Percentiles rank a stretch among this genome's conserved stretches.
Conservation (phyloP, 306 rosid species). For the Prunus mume region DNA sequence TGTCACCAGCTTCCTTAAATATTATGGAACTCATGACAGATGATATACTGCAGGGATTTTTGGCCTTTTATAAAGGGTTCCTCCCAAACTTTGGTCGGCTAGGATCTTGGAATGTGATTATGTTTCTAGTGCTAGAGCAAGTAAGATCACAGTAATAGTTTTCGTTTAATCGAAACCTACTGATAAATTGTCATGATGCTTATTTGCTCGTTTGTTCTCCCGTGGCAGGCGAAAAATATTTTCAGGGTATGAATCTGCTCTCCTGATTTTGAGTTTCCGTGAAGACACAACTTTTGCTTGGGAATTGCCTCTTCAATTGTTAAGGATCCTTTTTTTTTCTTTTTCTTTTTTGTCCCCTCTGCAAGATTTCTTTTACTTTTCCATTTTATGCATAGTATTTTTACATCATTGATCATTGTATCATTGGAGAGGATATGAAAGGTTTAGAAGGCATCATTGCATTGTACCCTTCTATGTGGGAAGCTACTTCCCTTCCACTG, state of each 20-base stretch:
- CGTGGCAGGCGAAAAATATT: conserved; percentile 61
- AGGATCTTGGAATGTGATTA: conserved; percentile 82
- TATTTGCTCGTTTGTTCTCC: conserved; percentile 16
- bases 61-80: conserved; percentile 96
- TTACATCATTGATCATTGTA: conserved; percentile 9
- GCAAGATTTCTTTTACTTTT: neutral
- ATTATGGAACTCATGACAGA: conserved; percentile 16
- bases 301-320: conserved; percentile 18
- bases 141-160: conserved; percentile 45
- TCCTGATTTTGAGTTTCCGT: conserved; percentile 14
- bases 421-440: conserved; percentile 5
- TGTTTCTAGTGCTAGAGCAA: conserved; percentile 90
- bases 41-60: conserved; percentile 68
- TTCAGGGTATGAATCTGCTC: conserved; percentile 30
- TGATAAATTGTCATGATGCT: conserved; percentile 1
- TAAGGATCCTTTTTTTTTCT: conserved; percentile 24
- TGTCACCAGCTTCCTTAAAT: conserved; percentile 1
- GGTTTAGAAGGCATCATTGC: conserved; percentile 12
- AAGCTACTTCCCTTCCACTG: conserved; percentile 15
- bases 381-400: neutral
- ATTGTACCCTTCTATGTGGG: conserved; percentile 23
- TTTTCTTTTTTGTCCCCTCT: neutral
- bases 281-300: conserved; percentile 6
- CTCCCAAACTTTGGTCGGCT: conserved; percentile 80
- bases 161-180: neutral